Evolutionary conservation across 352 stramenopile species (phyloP).

Genomic region (Phytophthora kernoviae): DNA sequence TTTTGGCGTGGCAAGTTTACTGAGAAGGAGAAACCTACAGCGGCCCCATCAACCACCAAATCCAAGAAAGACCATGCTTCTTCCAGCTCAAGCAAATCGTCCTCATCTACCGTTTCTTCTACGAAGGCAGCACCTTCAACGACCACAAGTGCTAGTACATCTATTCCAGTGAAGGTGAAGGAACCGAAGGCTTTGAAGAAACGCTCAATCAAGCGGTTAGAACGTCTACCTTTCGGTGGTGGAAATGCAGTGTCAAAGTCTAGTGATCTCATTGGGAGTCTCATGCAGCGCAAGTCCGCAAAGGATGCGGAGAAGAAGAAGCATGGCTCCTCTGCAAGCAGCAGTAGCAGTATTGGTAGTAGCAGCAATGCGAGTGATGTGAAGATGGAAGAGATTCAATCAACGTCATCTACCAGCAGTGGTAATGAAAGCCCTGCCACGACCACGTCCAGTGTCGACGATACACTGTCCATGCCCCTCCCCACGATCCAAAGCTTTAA

Average conservation of each 20-base stretch:
- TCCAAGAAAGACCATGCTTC: constrained; percentile 10
- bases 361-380: constrained; percentile 15
- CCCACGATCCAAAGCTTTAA: constrained; percentile 89
- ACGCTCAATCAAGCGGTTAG: constrained; percentile 78
- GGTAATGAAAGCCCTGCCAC: constrained; percentile 25
- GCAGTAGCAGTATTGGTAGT: constrained; percentile 18
- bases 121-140: constrained; percentile 21
- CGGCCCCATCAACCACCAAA: constrained; percentile 26
- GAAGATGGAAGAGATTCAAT: constrained; percentile 21
- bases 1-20: constrained; percentile 86
- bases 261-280: constrained; percentile 79
- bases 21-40: constrained; percentile 76
- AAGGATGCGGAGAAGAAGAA: constrained; percentile 68
- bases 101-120: constrained; percentile 18
- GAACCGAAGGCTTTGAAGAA: constrained; percentile 61
- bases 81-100: constrained; percentile 17
- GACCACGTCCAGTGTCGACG: constrained; percentile 34
- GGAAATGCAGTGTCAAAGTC: constrained; percentile 70
- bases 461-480: constrained; percentile 53
- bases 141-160: constrained; percentile 16
- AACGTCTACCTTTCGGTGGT: constrained; percentile 67
- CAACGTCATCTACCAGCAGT: constrained; percentile 15
- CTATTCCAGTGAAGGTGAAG: constrained; percentile 32
- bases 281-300: constrained; percentile 83
- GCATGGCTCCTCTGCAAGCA: constrained; percentile 25